A percentile compares a stretch with the other conserved stretches of the same genome.
Evolutionary conservation across 2,329 filamentous ascomycete species (phyloP).

Genomic region (Pseudocercospora ulei): DNA sequence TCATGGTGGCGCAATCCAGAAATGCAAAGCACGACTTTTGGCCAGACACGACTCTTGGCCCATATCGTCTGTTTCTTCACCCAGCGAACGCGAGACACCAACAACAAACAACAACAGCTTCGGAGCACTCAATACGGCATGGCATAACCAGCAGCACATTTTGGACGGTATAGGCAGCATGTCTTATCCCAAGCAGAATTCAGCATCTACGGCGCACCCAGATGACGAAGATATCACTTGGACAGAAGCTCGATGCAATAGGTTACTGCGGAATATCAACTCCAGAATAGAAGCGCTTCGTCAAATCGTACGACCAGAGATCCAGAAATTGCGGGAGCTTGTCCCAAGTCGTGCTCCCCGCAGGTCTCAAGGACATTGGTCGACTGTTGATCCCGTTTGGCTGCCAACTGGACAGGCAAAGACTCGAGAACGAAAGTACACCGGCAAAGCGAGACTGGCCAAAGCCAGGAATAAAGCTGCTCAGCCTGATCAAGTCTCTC

Average conservation of each 20-base stretch:
- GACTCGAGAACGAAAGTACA: constrained; percentile 13
- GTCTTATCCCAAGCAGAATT: background rate
- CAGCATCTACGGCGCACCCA: background rate
- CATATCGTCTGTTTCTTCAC: no score
- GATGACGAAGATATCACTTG: constrained; percentile 20
- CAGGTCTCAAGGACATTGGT: constrained; percentile 12
- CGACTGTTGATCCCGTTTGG: constrained; percentile 19
- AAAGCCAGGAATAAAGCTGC: background rate
- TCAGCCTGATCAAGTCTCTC: background rate
- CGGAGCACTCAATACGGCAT: no score
- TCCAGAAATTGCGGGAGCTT: background rate
- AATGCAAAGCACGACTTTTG: no score
- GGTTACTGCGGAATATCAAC: constrained; percentile 21
- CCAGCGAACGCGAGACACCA: no score
- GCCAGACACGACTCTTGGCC: no score
- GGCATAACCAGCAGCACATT: background rate
- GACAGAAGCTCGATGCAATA: constrained; percentile 22
- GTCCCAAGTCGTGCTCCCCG: background rate
- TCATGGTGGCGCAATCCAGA: no score
- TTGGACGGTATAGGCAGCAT: background rate
- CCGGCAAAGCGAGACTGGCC: constrained; percentile 6
- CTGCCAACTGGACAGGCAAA: constrained; percentile 15
- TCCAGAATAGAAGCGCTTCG: constrained; percentile 16
- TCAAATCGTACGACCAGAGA: constrained; percentile 10
- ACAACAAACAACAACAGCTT: no score